phyloP scores from a whole-genome alignment of 2,329 filamentous ascomycete species.

The Chalaropsis ovoidea region DNA sequence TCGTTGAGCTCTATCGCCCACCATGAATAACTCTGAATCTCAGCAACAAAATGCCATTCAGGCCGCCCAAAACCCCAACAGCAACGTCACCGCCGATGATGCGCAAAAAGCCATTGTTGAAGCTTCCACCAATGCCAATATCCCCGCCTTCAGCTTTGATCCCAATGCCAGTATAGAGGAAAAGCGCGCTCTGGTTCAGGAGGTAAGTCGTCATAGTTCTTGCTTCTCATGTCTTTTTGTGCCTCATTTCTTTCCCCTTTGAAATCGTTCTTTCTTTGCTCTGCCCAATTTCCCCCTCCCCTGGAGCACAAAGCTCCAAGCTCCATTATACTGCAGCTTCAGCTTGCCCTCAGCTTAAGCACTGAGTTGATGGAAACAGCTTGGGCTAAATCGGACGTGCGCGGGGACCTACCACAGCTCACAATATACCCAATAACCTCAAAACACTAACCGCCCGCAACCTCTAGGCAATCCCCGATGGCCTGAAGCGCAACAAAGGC shows the following conservation, averaged over 20 bases:
- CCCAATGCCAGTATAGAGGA: conserved; percentile 72
- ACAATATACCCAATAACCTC: not conserved
- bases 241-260: conserved; percentile 19
- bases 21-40: conserved; percentile 46
- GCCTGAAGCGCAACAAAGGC: conserved; percentile 54
- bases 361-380: not conserved
- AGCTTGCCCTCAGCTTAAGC: conserved; percentile 25
- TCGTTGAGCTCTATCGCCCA: conserved; percentile 27
- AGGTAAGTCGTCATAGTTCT: conserved; percentile 45
- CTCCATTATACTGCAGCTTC: conserved; percentile 1
- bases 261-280: conserved; percentile 13
- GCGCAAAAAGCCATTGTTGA: conserved; percentile 65
- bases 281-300: not conserved
- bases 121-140: conserved; percentile 68
- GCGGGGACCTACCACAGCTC: not conserved
- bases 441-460: not conserved
- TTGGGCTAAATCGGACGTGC: conserved; percentile 3
- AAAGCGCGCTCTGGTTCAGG: conserved; percentile 69
- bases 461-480: conserved; percentile 50
- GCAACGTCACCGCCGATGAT: conserved; percentile 55
- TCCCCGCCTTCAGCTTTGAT: conserved; percentile 74
- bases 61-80: conserved; percentile 62
- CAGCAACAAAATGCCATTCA: conserved; percentile 74
- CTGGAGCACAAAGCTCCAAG: conserved; percentile 7
- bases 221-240: not conserved